These are phyloP conservation scores for Claviceps digitariae DNA, from an alignment of 2,329 filamentous ascomycete genomes.

Conservation along the genomic window DNA sequence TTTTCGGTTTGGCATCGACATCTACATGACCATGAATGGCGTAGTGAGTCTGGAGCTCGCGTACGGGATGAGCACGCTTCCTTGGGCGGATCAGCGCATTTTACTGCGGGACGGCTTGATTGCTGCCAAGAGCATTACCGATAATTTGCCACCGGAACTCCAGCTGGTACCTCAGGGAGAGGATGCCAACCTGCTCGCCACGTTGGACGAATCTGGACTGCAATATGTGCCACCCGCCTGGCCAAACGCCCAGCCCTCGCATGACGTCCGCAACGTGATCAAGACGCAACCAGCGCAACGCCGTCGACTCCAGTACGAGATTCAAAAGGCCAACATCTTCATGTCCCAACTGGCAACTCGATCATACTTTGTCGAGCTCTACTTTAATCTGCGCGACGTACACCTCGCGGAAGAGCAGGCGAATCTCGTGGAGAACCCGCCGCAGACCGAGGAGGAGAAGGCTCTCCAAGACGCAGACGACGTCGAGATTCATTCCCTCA, in stretches of 20 bases:
- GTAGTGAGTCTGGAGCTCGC: conserved; percentile 69
- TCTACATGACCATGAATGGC: conserved; percentile 69
- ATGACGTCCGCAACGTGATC: conserved; percentile 37
- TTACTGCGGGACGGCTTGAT: conserved; percentile 59
- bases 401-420: conserved; percentile 35
- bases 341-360: conserved; percentile 68
- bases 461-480: conserved; percentile 26
- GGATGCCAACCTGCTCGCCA: conserved; percentile 23
- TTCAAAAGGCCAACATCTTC: conserved; percentile 86
- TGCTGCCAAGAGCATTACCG: conserved; percentile 54
- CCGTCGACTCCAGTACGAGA: conserved; percentile 61
- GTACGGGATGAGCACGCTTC: conserved; percentile 64
- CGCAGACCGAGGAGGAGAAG: conserved; percentile 22
- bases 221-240: conserved; percentile 39
- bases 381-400: conserved; percentile 62
- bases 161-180: conserved; percentile 34
- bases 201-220: conserved; percentile 31
- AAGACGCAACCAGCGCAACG: conserved; percentile 35
- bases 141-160: conserved; percentile 55
- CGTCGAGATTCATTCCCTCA: conserved; percentile 43
- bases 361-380: conserved; percentile 76
- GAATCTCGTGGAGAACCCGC: conserved; percentile 21
- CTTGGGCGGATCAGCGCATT: conserved; percentile 64
- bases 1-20: conserved; percentile 66
- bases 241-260: conserved; percentile 29